phyloP scores from a whole-genome alignment of 2,329 filamentous ascomycete species.

The Colletotrichum paranaense region DNA sequence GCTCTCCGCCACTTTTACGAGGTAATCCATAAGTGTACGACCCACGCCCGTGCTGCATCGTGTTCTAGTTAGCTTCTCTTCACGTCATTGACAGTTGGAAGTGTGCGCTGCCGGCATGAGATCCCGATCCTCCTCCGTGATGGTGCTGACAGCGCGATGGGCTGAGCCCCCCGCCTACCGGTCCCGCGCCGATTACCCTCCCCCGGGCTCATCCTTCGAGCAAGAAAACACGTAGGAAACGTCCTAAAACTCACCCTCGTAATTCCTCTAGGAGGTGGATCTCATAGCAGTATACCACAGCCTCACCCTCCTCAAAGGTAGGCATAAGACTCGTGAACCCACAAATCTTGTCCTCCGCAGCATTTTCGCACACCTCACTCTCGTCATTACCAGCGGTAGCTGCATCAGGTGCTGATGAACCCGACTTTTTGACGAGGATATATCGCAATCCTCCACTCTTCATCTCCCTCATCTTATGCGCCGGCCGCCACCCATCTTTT shows the following conservation, averaged over 20 bases:
- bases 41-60: conserved; percentile 70
- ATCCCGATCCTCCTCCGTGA: background rate
- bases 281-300: conserved; percentile 83
- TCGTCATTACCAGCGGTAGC: background rate
- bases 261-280: conserved; percentile 72
- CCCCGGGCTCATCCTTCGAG: background rate
- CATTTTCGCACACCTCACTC: conserved; percentile 38
- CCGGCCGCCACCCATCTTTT: conserved; percentile 70
- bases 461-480: conserved; percentile 76
- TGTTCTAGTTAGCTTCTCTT: background rate
- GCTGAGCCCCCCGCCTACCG: background rate
- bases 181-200: background rate
- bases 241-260: conserved; percentile 57
- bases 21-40: conserved; percentile 66
- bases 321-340: conserved; percentile 78
- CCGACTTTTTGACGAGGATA: conserved; percentile 63
- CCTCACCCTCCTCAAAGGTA: conserved; percentile 72
- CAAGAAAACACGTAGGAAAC: background rate
- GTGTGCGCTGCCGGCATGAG: too few relatives aligned
- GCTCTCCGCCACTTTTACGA: conserved; percentile 63
- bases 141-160: background rate
- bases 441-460: conserved; percentile 74
- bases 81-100: too few relatives aligned
- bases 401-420: background rate
- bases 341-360: conserved; percentile 46